Percentiles rank a stretch among this genome's conserved stretches.
These are phyloP conservation scores for Colletotrichum scovillei DNA, from an alignment of 2,329 filamentous ascomycete genomes.

Conservation along the genomic window DNA sequence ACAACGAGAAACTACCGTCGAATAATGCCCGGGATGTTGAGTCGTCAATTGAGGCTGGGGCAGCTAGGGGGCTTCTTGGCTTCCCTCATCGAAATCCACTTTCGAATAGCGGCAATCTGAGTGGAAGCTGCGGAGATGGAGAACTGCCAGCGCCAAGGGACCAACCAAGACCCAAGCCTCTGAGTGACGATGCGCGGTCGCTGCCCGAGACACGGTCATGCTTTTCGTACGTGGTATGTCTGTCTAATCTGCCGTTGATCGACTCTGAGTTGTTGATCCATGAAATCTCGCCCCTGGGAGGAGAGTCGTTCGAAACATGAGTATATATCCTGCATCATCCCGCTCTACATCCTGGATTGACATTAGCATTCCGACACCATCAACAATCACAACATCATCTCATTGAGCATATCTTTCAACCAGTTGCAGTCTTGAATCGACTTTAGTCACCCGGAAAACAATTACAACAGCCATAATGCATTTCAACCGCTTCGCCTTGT, in stretches of 20 bases:
- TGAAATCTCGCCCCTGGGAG: background rate
- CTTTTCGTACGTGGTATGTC: background rate
- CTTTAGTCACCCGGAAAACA: background rate
- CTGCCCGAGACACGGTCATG: slow-evolving; percentile 21
- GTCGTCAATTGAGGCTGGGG: slow-evolving; percentile 32
- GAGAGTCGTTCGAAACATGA: background rate
- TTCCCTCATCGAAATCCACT: slow-evolving; percentile 27
- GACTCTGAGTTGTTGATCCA: background rate
- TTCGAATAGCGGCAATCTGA: slow-evolving; percentile 28
- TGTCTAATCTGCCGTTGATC: background rate
- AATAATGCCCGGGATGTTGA: slow-evolving; percentile 23
- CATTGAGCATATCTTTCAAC: too few species aligned
- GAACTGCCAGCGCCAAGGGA: slow-evolving; percentile 15
- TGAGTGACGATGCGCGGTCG: slow-evolving; percentile 29
- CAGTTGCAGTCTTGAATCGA: background rate
- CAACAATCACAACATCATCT: background rate
- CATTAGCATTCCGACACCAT: background rate
- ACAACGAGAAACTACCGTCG: slow-evolving; percentile 1
- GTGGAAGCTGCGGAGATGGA: slow-evolving; percentile 20
- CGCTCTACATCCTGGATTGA: background rate
- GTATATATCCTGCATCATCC: slow-evolving; percentile 30
- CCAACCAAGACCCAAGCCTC: slow-evolving; percentile 35
- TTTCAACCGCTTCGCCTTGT: slow-evolving; percentile 31
- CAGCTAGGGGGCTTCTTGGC: slow-evolving; percentile 24
- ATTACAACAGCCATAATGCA: slow-evolving; percentile 30